A percentile compares a stretch with the other conserved stretches of the same genome.
phyloP scores from a whole-genome alignment of 208 protist species.

The Leishmania braziliensis region DNA sequence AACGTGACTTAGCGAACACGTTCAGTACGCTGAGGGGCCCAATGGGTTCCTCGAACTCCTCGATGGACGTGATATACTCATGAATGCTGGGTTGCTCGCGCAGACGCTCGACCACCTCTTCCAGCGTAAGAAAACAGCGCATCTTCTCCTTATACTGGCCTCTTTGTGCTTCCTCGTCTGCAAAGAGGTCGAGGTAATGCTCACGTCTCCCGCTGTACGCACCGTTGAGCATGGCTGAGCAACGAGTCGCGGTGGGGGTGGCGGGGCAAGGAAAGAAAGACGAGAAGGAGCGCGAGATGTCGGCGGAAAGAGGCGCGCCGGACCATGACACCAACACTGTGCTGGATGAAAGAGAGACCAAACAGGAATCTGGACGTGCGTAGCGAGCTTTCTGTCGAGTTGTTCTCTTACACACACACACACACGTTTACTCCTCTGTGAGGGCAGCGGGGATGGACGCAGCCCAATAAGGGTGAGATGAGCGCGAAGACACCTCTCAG shows the following conservation, averaged over 20 bases:
- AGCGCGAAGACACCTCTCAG: not conserved
- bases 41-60: slow-evolving; percentile 51
- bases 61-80: slow-evolving; percentile 41
- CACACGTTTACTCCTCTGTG: not conserved
- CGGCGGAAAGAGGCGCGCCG: not conserved
- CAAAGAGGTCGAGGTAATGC: slow-evolving; percentile 62
- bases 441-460: not conserved
- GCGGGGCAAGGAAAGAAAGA: not conserved
- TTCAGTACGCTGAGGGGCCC: slow-evolving; percentile 26
- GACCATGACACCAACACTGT: not conserved
- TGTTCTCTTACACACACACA: not conserved
- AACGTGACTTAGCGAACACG: slow-evolving; percentile 26
- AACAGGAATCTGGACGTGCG: not conserved
- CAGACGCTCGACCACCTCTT: slow-evolving; percentile 50
- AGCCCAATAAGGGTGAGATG: not conserved
- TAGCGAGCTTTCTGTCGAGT: not conserved
- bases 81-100: slow-evolving; percentile 36
- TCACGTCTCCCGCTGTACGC: slow-evolving; percentile 30
- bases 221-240: slow-evolving; percentile 22
- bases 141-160: slow-evolving; percentile 36
- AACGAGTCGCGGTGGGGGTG: not conserved
- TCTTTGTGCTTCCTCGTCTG: slow-evolving; percentile 40
- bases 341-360: not conserved
- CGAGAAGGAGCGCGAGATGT: not conserved
- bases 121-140: slow-evolving; percentile 38